These are phyloP conservation scores for Boletus eberwhitei DNA, from an alignment of 768 basidiomycete genomes.

Conservation along the genomic window DNA sequence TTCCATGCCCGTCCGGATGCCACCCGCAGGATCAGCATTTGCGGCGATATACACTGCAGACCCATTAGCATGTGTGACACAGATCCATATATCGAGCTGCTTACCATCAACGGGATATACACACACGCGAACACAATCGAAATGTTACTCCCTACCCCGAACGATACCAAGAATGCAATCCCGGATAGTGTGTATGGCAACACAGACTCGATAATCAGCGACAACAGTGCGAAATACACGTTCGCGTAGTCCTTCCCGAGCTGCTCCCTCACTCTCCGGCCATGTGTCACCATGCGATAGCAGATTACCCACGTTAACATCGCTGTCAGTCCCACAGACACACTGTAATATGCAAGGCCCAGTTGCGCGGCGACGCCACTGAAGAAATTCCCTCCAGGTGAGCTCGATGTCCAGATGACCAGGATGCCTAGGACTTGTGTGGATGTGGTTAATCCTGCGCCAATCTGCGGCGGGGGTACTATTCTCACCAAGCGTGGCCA, in stretches of 20 bases:
- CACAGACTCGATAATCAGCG: conserved; percentile 24
- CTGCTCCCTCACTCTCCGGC: conserved; percentile 2
- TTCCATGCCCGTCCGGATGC: conserved; percentile 18
- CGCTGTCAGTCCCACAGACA: conserved; percentile 20
- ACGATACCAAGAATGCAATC: conserved; percentile 22
- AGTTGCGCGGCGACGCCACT: conserved; percentile 10
- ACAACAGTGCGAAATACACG: conserved; percentile 17
- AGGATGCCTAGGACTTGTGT: conserved; percentile 17
- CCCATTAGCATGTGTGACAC: neutral
- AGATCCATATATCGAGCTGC: neutral
- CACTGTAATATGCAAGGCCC: conserved; percentile 19
- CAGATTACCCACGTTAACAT: conserved; percentile 21
- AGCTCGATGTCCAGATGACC: conserved; percentile 13
- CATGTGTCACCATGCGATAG: conserved; percentile 15
- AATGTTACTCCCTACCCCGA: conserved; percentile 13
- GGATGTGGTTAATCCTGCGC: neutral
- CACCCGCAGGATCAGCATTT: conserved; percentile 24
- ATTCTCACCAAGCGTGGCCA: conserved; percentile 24
- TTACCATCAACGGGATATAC: conserved; percentile 25
- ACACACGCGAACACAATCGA: conserved; percentile 17
- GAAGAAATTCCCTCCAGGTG: conserved; percentile 20
- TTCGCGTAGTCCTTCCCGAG: conserved; percentile 21
- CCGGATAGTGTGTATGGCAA: conserved; percentile 26
- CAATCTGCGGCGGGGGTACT: neutral
- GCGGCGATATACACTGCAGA: conserved; percentile 24